Conservation (phyloP, 2,329 filamentous ascomycete species). For the Graphium sp. region DNA sequence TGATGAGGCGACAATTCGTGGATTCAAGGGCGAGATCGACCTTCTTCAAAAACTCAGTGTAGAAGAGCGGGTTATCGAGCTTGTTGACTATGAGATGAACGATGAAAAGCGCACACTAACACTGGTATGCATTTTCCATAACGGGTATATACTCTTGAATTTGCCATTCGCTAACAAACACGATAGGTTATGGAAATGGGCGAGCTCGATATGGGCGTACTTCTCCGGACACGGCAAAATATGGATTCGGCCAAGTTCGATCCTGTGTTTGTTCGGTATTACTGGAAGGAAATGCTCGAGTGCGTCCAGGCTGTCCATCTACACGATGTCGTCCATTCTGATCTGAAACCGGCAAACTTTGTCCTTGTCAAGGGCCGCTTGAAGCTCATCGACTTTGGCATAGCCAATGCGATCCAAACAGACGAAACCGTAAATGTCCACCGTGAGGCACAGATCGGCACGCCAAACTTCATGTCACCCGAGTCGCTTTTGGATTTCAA, state of each 20-base stretch:
- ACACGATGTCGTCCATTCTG: slow-evolving; percentile 86
- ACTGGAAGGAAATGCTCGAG: slow-evolving; percentile 99
- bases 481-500: slow-evolving; percentile 86
- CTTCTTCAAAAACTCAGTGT: slow-evolving; percentile 66
- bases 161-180: background rate
- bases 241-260: slow-evolving; percentile 64
- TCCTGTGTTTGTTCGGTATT: slow-evolving; percentile 82
- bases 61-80: slow-evolving; percentile 76
- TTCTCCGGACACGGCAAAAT: slow-evolving; percentile 59
- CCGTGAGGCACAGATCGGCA: slow-evolving; percentile 86
- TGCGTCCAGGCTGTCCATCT: slow-evolving; percentile 82
- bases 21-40: slow-evolving; percentile 93
- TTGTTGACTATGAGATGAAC: slow-evolving; percentile 90
- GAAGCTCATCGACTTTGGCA: slow-evolving; percentile 97
- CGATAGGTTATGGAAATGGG: slow-evolving; percentile 86
- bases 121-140: slow-evolving; percentile 39
- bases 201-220: slow-evolving; percentile 79
- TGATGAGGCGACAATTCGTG: slow-evolving; percentile 66
- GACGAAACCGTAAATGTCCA: slow-evolving; percentile 97
- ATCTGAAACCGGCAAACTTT: slow-evolving; percentile 95
- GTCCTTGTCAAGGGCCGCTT: slow-evolving; percentile 77
- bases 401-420: slow-evolving; percentile 89
- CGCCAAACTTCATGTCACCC: slow-evolving; percentile 97
- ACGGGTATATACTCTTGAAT: background rate
- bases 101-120: slow-evolving; percentile 77